These are phyloP conservation scores for Ophiostoma ulmi DNA, from an alignment of 2,329 filamentous ascomycete genomes.

Conservation along the genomic window DNA sequence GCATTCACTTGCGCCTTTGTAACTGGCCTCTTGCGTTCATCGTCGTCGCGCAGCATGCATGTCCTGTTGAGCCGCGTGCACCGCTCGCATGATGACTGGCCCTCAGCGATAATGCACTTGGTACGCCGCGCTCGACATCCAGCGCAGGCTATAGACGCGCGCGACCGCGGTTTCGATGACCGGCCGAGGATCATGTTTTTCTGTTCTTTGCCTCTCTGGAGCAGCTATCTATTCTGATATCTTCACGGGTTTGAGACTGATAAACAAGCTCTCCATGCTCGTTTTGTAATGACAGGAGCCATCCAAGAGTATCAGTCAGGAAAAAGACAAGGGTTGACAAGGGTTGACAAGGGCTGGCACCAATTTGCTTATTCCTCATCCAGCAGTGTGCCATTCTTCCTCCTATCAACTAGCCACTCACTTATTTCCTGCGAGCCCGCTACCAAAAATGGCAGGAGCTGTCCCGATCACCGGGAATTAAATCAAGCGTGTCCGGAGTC, in stretches of 20 bases:
- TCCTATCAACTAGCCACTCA: background rate
- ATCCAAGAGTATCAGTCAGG: background rate
- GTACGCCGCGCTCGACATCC: constrained; percentile 24
- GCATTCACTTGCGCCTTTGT: constrained; percentile 23
- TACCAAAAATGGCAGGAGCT: background rate
- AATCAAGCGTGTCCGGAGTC: background rate
- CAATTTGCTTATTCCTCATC: background rate
- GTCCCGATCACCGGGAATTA: background rate
- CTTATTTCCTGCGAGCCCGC: background rate
- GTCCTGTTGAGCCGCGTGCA: constrained; percentile 20
- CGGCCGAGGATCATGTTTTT: constrained; percentile 20
- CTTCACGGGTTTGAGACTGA: background rate
- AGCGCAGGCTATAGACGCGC: constrained; percentile 24
- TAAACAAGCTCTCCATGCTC: too few relatives aligned
- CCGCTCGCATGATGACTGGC: constrained; percentile 20
- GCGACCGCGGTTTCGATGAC: constrained; percentile 22
- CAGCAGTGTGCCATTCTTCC: background rate
- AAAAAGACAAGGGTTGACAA: background rate
- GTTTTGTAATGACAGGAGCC: background rate
- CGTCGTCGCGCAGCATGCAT: constrained; percentile 24
- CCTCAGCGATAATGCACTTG: constrained; percentile 24
- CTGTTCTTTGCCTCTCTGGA: background rate
- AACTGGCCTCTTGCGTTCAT: constrained; percentile 24
- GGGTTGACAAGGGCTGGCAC: background rate
- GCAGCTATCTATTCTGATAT: background rate